Evolutionary conservation across 2,329 filamentous ascomycete species (phyloP), one percentile per base, ranked within the genome.

Genomic region (Ophiostoma quercus): DNA sequence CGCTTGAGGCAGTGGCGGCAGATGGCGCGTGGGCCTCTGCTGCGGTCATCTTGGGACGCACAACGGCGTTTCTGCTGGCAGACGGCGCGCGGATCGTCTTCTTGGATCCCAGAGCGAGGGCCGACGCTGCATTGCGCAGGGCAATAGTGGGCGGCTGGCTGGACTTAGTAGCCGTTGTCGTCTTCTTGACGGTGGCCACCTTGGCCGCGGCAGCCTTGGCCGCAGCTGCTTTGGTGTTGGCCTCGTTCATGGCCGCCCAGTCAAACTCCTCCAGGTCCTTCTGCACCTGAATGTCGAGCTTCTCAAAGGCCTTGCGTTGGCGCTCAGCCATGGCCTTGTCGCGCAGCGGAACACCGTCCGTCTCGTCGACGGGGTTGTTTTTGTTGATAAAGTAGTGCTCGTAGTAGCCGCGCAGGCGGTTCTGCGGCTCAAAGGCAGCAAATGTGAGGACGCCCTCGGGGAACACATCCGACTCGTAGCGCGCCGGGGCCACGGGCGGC

Each of bases 391-490:
- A 84, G 75, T 87, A 89, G 71, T 84, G 82, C 67, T 83, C 80
- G 74, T 87, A 88, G 79, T 83, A 91, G 70, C 82, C 90, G 77
- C 83, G 88, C 74, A 87, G 79, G 2, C 86, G 75, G 74, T 89
- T 89, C 74, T 85, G 82, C 0, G 81, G 82, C 76, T 87, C 87
- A 25, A 90, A 78, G 0, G 82, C 83, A 9, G 87, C 82, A 67
- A 88, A 85, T 0, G 83, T 87, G 51, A 89, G 78, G 65, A 81
- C 82, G 1, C 81, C 83, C 65, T 83, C 80, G 4, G 88, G 87
- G 72, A 90, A 87, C 71, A 90, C 84, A 69, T 92, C 89, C 25
- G 89, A 90, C 74, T 90, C 83, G 75, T 92, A 91, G 0, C 87
- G 80, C 25, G 22, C 39, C n/a, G 87, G 84, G 74, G 84, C 85